Evolutionary conservation across 805 yeast genomes (phyloP), one percentile per base, ranked within the genome.

Genomic region (Zygotorulaspora chibaensis): DNA sequence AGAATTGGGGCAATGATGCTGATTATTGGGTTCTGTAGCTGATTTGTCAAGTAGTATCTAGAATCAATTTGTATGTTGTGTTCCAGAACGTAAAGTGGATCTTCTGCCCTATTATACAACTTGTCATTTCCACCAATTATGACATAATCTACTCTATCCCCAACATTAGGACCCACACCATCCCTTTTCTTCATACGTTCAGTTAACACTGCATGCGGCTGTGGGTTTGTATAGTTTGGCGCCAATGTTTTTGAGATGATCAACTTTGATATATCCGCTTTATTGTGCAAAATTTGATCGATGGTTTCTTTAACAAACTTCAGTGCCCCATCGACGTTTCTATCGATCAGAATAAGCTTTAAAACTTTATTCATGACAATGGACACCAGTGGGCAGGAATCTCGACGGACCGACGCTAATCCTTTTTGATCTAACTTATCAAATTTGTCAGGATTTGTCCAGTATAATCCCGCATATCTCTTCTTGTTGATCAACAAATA

Each of bases 371-470:
- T 95, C 67, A 93, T 87, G 15, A 95, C 99, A 59, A 87, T 84
- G 56, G 90, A 96, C 3, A 95, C 99, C 54, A 93, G 71, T 35
- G 96, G 79, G 67, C 99, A 93, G 54, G 95, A 95, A 62, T 93
- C 99, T 73, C 99, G 81, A 66, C 99, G 82, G 35, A 93, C 99
- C 0, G 99, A 93, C 60, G 95, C 99, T 51, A 93, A 84, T 65
- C 99, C 99, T 62, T 93, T 93, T 28, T 97, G 91, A 65, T 93
- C 99, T 89, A 93, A 84, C 68, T 93, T 93, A 66, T 95, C 99
- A 58, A 79, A 87, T 53, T 87, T 87, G n/a, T 87, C 80, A 0
- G 97, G 84, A 38, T 79, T 77, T 0, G 99, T 93, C 99, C 99
- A 93, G 62, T 83, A 91, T 36, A 93, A 72, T 0, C 99, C 99